phyloP scores from a whole-genome alignment of 1,284 basidiomycete species.

The Trametes polyzona region DNA sequence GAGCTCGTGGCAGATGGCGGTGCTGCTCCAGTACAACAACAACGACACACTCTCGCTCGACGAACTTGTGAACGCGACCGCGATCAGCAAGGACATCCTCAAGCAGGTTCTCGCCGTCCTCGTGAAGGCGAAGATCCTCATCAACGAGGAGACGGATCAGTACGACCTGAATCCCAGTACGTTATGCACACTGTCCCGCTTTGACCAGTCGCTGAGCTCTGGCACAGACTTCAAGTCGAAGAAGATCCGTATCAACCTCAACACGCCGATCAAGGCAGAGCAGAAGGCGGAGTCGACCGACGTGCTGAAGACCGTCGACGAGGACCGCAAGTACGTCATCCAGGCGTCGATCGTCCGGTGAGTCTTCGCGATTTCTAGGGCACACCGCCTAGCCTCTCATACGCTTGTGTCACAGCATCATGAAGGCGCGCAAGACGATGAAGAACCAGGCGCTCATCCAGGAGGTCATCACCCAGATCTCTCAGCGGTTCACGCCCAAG shows the following conservation, averaged over 20 bases:
- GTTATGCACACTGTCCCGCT: constrained; percentile 32
- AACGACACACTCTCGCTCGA: constrained; percentile 83
- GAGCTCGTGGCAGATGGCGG: constrained; percentile 94
- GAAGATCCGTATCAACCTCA: constrained; percentile 95
- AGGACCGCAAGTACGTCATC: constrained; percentile 96
- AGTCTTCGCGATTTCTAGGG: constrained; percentile 28
- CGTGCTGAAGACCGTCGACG: constrained; percentile 94
- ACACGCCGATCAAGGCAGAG: constrained; percentile 94
- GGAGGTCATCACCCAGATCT: constrained; percentile 93
- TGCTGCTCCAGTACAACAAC: constrained; percentile 93
- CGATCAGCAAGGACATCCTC: constrained; percentile 84
- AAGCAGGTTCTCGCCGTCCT: constrained; percentile 84
- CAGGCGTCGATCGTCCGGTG: constrained; percentile 97
- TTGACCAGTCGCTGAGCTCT: not conserved
- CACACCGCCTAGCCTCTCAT: not conserved
- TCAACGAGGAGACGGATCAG: constrained; percentile 84
- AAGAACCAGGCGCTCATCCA: constrained; percentile 95
- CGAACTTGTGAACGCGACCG: constrained; percentile 84
- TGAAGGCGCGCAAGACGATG: constrained; percentile 98
- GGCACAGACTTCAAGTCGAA: constrained; percentile 90
- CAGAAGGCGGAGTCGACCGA: constrained; percentile 91
- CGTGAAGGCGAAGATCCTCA: constrained; percentile 89
- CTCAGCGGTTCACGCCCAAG: constrained; percentile 87
- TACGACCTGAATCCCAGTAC: constrained; percentile 94
- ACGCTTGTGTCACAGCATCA: constrained; percentile 62